Evolutionary conservation across 371 early-diverging fungal species (phyloP).

Genomic region (Mucor piriformis): DNA sequence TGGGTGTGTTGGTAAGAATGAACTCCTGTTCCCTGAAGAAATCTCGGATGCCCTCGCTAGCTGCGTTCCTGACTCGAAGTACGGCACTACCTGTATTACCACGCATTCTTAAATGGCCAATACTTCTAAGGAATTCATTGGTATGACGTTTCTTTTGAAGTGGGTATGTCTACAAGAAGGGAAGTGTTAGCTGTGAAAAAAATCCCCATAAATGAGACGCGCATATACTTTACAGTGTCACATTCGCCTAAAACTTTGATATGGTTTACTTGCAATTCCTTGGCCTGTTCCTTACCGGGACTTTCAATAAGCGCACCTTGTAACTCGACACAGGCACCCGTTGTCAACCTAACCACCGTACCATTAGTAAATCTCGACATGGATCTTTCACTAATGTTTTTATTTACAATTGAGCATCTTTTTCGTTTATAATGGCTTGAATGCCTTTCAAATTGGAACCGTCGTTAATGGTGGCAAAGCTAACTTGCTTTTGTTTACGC

Average conservation of each 20-base stretch:
- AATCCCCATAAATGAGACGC: too few relatives aligned
- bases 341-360: slow-evolving; percentile 55
- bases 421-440: slow-evolving; percentile 69
- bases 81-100: slow-evolving; percentile 78
- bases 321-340: slow-evolving; percentile 76
- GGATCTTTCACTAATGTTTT: too few relatives aligned
- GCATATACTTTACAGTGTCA: slow-evolving; percentile 53
- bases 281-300: slow-evolving; percentile 72
- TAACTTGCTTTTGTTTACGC: slow-evolving; percentile 75
- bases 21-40: slow-evolving; percentile 81
- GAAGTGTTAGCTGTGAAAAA: not conserved
- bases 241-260: slow-evolving; percentile 68
- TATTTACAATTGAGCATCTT: slow-evolving; percentile 56
- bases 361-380: too few relatives aligned
- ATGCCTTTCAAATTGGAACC: slow-evolving; percentile 74
- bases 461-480: slow-evolving; percentile 79
- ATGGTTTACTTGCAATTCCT: slow-evolving; percentile 69
- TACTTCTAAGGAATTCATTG: slow-evolving; percentile 79
- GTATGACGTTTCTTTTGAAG: slow-evolving; percentile 87
- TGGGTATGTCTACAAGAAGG: slow-evolving; percentile 78
- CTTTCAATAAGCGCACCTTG: slow-evolving; percentile 67
- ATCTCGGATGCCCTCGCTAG: slow-evolving; percentile 67
- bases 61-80: slow-evolving; percentile 69
- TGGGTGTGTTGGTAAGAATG: slow-evolving; percentile 81
- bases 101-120: slow-evolving; percentile 79